Evolutionary conservation across 495 filamentous ascomycete genomes (phyloP).

Genomic region (Jackrogersella minutella): DNA sequence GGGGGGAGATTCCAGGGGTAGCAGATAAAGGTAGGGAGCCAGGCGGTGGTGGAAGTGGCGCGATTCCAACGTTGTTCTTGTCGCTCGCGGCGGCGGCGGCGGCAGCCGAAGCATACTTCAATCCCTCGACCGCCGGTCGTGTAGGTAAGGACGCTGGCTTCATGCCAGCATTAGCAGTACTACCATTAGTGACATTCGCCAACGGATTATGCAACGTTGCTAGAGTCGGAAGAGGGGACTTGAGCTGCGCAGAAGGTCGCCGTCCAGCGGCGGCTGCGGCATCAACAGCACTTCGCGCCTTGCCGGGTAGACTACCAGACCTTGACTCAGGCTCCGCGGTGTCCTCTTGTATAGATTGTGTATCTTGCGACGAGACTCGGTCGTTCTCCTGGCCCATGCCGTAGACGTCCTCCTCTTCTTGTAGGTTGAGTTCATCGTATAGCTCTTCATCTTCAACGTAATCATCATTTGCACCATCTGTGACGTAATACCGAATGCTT

Average conservation of each 20-base stretch:
- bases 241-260: conserved; percentile 88
- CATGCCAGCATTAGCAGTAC: conserved; percentile 64
- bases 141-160: conserved; percentile 91
- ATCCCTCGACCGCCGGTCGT: conserved; percentile 82
- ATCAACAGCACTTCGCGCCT: conserved; percentile 63
- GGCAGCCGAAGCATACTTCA: conserved; percentile 96
- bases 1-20: conserved; percentile 53
- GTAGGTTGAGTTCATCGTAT: conserved; percentile 92
- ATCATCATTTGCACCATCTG: conserved; percentile 85
- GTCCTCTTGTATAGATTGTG: conserved; percentile 91
- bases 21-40: conserved; percentile 55
- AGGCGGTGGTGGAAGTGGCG: conserved; percentile 90
- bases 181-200: conserved; percentile 68
- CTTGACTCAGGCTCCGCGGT: conserved; percentile 68
- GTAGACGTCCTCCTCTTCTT: conserved; percentile 86
- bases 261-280: conserved; percentile 62
- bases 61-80: conserved; percentile 94
- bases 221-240: conserved; percentile 88
- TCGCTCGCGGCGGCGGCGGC: conserved; percentile 94
- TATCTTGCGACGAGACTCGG: conserved; percentile 91
- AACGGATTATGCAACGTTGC: conserved; percentile 81
- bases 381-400: conserved; percentile 86
- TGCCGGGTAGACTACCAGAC: conserved; percentile 57
- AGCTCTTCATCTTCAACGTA: conserved; percentile 89
- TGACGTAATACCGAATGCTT: conserved; percentile 91